Conservation (phyloP, 768 basidiomycete species). For the Pleurotus platypus region DNA sequence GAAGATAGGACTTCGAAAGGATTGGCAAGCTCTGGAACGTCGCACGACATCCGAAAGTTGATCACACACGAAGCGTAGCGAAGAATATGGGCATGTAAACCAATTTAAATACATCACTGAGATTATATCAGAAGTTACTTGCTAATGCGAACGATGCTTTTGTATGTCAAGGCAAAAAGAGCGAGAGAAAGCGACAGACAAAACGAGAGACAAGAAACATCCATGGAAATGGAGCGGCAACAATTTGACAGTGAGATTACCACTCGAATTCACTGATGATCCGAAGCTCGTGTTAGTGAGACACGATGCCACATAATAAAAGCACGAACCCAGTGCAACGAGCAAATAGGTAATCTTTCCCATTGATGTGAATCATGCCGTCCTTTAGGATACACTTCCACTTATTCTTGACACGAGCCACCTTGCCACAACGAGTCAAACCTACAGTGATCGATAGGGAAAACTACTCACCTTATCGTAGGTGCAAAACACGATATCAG, state of each 20-base stretch:
- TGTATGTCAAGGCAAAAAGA: not conserved
- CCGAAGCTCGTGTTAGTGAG: not conserved
- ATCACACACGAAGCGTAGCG: too few species aligned
- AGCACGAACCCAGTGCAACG: conserved; percentile 88
- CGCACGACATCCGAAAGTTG: conserved; percentile 9
- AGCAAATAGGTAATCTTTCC: conserved; percentile 94
- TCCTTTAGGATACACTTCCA: conserved; percentile 99
- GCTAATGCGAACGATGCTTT: not conserved
- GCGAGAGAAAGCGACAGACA: not conserved
- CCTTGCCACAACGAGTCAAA: conserved; percentile 41
- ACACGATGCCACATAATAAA: conserved; percentile 6
- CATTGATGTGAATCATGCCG: conserved; percentile 95
- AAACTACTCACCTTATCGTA: conserved; percentile 82
- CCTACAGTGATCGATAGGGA: not conserved
- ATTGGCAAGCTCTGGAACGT: conserved; percentile 55
- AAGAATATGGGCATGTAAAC: too few species aligned
- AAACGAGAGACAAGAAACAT: not conserved
- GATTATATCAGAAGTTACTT: not conserved
- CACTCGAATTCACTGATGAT: conserved; percentile 38
- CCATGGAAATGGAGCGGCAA: too few species aligned
- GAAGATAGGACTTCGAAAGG: conserved; percentile 62
- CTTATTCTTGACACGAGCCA: conserved; percentile 99
- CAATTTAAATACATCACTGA: not conserved
- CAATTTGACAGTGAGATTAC: conserved; percentile 21
- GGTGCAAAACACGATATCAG: conserved; percentile 95